Evolutionary conservation across 2,329 filamentous ascomycete species (phyloP).

Genomic region (Phialemonium atrogriseum): DNA sequence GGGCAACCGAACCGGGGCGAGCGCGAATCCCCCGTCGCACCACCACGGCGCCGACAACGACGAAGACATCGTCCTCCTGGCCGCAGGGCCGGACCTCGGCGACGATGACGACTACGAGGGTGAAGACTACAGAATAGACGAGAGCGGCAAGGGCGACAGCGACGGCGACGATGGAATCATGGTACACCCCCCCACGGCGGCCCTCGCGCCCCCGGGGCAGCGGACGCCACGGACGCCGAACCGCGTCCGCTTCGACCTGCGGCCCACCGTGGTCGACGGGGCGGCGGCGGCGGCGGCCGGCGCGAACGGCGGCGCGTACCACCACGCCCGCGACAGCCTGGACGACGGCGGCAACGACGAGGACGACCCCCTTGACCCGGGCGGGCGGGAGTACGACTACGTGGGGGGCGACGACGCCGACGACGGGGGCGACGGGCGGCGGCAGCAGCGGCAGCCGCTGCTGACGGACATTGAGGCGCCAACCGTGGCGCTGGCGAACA

Average conservation of each 20-base stretch:
- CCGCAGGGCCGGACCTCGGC: slow-evolving; percentile 8
- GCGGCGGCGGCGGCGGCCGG: slow-evolving; percentile 4
- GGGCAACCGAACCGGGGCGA: not conserved
- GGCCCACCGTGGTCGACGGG: slow-evolving; percentile 31
- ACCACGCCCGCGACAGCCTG: slow-evolving; percentile 19
- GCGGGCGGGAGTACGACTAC: slow-evolving; percentile 10
- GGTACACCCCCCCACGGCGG: slow-evolving; percentile 4
- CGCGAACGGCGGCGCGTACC: slow-evolving; percentile 9
- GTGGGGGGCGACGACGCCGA: slow-evolving; percentile 15
- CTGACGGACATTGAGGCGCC: slow-evolving; percentile 80
- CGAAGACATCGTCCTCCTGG: slow-evolving; percentile 17
- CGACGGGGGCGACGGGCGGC: slow-evolving; percentile 37
- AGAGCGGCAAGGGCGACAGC: slow-evolving; percentile 5
- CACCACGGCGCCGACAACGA: slow-evolving; percentile 8
- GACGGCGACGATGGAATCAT: slow-evolving; percentile 5
- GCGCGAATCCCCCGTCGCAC: slow-evolving; percentile 2
- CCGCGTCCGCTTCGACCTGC: slow-evolving; percentile 65
- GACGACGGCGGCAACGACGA: slow-evolving; percentile 22
- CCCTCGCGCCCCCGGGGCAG: slow-evolving; percentile 12
- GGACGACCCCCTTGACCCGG: slow-evolving; percentile 22
- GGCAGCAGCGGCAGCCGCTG: slow-evolving; percentile 57
- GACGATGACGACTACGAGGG: slow-evolving; percentile 6
- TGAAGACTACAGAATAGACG: slow-evolving; percentile 7
- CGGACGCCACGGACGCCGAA: slow-evolving; percentile 56
- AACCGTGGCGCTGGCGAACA: slow-evolving; percentile 59